Evolutionary conservation across 2,329 filamentous ascomycete genomes (phyloP).

Genomic region (Neonectria faginata): DNA sequence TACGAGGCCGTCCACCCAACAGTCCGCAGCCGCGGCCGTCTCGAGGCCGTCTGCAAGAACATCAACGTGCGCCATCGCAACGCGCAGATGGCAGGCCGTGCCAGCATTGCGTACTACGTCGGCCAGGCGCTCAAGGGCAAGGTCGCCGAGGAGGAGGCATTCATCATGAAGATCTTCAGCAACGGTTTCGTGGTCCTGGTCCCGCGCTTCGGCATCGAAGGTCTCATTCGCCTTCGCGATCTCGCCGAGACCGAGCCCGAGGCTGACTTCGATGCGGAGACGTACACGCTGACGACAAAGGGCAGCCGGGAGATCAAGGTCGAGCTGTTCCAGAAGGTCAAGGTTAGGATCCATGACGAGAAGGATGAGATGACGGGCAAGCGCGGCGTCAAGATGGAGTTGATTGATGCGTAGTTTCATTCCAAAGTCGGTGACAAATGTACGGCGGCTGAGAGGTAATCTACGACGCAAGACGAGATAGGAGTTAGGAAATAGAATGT

Average conservation of each 20-base stretch:
- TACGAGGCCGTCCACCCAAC: constrained; percentile 89
- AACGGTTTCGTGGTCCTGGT: constrained; percentile 98
- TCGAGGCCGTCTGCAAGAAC: constrained; percentile 96
- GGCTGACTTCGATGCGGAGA: constrained; percentile 85
- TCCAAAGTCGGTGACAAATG: constrained; percentile 6
- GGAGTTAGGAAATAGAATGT: constrained; percentile 42
- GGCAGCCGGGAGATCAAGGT: constrained; percentile 70
- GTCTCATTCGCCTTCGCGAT: constrained; percentile 87
- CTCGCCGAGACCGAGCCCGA: constrained; percentile 82
- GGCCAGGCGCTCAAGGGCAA: constrained; percentile 90
- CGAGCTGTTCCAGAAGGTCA: constrained; percentile 92
- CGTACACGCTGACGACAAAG: constrained; percentile 77
- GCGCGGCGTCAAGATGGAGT: constrained; percentile 84
- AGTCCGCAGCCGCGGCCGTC: constrained; percentile 82
- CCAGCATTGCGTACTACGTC: constrained; percentile 97
- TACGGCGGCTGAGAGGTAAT: constrained; percentile 29
- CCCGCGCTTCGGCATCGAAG: constrained; percentile 94
- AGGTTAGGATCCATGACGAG: constrained; percentile 89
- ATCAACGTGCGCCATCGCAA: constrained; percentile 98
- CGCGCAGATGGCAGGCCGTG: constrained; percentile 92
- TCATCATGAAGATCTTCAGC: constrained; percentile 96
- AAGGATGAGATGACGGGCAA: constrained; percentile 97
- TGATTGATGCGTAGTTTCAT: constrained; percentile 56
- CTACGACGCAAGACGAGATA: constrained; percentile 28
- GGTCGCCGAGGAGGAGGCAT: constrained; percentile 85